A percentile compares a stretch with the other conserved stretches of the same genome.
Conservation (phyloP, 2,329 filamentous ascomycete species). For the Leptographium galeiforme region DNA sequence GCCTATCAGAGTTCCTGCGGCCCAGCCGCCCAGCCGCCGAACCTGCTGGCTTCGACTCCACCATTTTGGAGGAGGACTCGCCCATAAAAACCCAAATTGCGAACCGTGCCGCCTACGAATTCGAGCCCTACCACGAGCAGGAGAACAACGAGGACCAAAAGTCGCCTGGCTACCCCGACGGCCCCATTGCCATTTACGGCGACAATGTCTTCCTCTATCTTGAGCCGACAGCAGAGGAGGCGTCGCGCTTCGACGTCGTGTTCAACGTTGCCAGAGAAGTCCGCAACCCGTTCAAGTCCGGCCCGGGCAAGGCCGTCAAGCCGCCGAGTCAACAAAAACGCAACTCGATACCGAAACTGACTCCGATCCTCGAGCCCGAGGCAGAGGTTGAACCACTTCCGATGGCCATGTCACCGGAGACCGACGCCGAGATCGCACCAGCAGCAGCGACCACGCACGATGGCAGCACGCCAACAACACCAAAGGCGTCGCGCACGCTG, state of each 20-base stretch:
- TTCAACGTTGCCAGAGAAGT: constrained; percentile 79
- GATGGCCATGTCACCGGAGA: not conserved
- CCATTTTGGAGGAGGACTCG: constrained; percentile 42
- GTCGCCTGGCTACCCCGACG: constrained; percentile 69
- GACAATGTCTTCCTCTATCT: constrained; percentile 67
- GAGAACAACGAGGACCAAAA: constrained; percentile 67
- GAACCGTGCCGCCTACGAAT: constrained; percentile 42
- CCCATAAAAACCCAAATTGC: constrained; percentile 49
- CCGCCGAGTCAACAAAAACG: constrained; percentile 41
- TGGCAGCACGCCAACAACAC: constrained; percentile 38
- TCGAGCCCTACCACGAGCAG: constrained; percentile 50
- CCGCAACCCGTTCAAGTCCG: constrained; percentile 52
- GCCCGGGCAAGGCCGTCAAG: constrained; percentile 11
- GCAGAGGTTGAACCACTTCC: constrained; percentile 13
- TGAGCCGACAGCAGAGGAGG: constrained; percentile 67
- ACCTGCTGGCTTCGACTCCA: constrained; percentile 21
- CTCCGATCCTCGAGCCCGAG: constrained; percentile 23
- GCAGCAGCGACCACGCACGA: constrained; percentile 13
- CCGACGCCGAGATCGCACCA: not conserved
- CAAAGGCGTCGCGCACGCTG: constrained; percentile 30
- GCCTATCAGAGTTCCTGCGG: constrained; percentile 43
- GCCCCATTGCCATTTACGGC: constrained; percentile 69
- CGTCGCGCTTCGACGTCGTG: constrained; percentile 65
- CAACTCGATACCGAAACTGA: constrained; percentile 26
- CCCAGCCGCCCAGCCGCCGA: constrained; percentile 29